Base-by-base conservation (phyloP, 192 early-diverging fungal species). In the Powellomyces hirtus region DNA sequence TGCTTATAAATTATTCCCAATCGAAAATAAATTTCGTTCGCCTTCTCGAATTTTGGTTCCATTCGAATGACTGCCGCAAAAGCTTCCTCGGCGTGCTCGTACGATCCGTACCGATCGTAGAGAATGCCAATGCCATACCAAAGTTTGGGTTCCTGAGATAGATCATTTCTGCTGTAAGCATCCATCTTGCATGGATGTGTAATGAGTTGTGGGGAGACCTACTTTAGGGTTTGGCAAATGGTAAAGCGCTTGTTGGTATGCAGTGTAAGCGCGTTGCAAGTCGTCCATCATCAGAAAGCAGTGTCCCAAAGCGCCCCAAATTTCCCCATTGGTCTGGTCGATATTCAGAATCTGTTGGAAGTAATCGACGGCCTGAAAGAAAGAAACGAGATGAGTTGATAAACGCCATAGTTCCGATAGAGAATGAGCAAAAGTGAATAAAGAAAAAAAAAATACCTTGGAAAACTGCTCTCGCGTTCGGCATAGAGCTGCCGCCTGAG, bases 111-210 rank as follows among this genome's bases (percentile, higher is more conserved):
- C 30, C 94, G 89, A 71, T 98, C 96, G 68, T 99, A 98, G 6
- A 98, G 79, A 62, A 96, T 98, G 33, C 95, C 97, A 50, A 98
- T 98, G 10, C 96, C 96, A 67, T 97, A 99, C 97, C 97, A 99
- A 30, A 99, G 86, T 73, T 96, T 95, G 5, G 96, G 94, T 69
- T 97, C 97, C 90, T 94, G 38, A 31, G 29, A 16, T 10, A 33
- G 7, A 46, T 68, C 37, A 22, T 27, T 60, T 30, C 8, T 8
- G 46, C 26, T 49, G 46, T 5, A 18, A 16, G 26, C 46, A 49
- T 7, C n/a, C n/a, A n/a, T n/a, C n/a, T n/a, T n/a, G n/a, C n/a
- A n/a, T n/a, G n/a, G n/a, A n/a, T n/a, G n/a, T n/a, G n/a, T n/a
- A n/a, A 42, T 22, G 18, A 27, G 42, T 11, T 18, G 22, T 49